A percentile compares a stretch with the other conserved stretches of the same genome.
phyloP scores from a whole-genome alignment of 495 filamentous ascomycete species.

The Hypoxylon lenormandii region DNA sequence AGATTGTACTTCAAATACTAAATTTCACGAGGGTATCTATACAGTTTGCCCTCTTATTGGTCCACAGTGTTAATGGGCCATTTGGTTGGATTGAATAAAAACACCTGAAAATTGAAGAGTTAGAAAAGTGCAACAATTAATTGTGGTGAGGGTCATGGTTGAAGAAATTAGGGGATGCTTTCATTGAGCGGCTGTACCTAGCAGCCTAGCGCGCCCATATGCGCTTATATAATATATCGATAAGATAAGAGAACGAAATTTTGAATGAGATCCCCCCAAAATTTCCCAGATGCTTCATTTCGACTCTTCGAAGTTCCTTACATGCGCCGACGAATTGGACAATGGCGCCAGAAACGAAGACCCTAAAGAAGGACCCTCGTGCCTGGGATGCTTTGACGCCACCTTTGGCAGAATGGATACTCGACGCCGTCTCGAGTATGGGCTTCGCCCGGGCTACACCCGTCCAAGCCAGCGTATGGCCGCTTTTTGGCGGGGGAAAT shows the following conservation, averaged over 20 bases:
- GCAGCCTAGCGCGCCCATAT: too few species aligned
- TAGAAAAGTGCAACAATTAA: background rate
- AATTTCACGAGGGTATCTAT: too few species aligned
- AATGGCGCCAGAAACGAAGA: slow-evolving; percentile 56
- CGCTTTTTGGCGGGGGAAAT: slow-evolving; percentile 83
- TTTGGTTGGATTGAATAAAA: too few species aligned
- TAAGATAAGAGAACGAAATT: slow-evolving; percentile 39
- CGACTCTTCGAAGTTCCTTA: background rate
- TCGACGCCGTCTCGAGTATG: slow-evolving; percentile 84
- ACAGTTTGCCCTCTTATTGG: too few species aligned
- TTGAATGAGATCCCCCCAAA: slow-evolving; percentile 12
- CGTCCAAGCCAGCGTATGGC: slow-evolving; percentile 87
- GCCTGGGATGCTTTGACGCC: slow-evolving; percentile 85
- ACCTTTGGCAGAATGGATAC: slow-evolving; percentile 86
- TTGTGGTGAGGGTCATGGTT: too few species aligned
- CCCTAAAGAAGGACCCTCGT: slow-evolving; percentile 61
- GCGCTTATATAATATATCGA: background rate
- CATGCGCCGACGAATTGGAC: slow-evolving; percentile 22
- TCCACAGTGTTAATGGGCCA: too few species aligned
- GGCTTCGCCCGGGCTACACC: slow-evolving; percentile 90
- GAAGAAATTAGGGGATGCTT: too few species aligned
- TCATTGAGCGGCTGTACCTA: too few species aligned
- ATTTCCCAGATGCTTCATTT: slow-evolving; percentile 18
- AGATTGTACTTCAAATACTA: too few species aligned
- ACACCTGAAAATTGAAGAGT: background rate